A percentile compares a stretch with the other conserved stretches of the same genome.
Conservation (phyloP, 2,329 filamentous ascomycete species). For the Trichoderma endophyticum region DNA sequence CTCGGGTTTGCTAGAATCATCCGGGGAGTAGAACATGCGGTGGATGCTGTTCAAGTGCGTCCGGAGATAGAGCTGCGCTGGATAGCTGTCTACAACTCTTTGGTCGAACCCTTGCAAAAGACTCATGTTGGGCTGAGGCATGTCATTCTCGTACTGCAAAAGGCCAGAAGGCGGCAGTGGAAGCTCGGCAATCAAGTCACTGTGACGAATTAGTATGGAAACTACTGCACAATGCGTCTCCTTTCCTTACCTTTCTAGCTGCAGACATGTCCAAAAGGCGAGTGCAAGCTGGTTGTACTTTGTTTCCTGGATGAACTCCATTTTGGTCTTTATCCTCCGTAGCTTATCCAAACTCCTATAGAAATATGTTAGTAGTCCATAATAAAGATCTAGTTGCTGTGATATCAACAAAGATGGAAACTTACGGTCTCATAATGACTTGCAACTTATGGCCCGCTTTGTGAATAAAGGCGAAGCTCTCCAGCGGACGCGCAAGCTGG, state of each 20-base stretch:
- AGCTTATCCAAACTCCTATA: constrained; percentile 49
- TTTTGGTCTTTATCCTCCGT: constrained; percentile 38
- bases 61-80: constrained; percentile 61
- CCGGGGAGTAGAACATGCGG: constrained; percentile 50
- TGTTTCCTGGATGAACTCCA: constrained; percentile 40
- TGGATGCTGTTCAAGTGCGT: constrained; percentile 65
- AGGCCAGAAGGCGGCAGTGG: constrained; percentile 59
- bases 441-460: constrained; percentile 58
- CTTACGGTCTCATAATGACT: constrained; percentile 72
- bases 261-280: constrained; percentile 90
- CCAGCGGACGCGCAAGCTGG: constrained; percentile 79
- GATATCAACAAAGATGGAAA: constrained; percentile 23
- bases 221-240: not conserved
- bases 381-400: not conserved
- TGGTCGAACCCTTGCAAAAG: constrained; percentile 42
- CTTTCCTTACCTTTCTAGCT: constrained; percentile 72
- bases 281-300: constrained; percentile 63
- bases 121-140: constrained; percentile 62
- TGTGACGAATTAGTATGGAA: constrained; percentile 33
- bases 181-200: constrained; percentile 89
- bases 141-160: constrained; percentile 58
- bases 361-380: not conserved
- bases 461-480: constrained; percentile 68
- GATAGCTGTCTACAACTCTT: constrained; percentile 56
- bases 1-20: constrained; percentile 31